Percentiles rank a stretch among this genome's conserved stretches.
phyloP scores from a whole-genome alignment of 768 basidiomycete genomes.

The Cyclocybe aegerita region DNA sequence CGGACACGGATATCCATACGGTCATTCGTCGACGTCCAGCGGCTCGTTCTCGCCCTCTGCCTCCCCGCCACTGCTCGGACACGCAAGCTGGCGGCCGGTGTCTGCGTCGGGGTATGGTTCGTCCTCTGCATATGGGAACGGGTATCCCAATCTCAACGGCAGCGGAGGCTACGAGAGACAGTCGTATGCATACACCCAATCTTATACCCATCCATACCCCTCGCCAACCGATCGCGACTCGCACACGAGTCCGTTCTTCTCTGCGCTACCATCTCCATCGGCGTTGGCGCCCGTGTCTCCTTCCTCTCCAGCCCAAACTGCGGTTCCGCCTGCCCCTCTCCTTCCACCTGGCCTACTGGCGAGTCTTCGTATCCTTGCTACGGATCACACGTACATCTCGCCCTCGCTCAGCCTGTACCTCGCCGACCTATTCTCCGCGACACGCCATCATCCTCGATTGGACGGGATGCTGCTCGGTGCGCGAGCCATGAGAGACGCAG shows the following conservation, averaged over 20 bases:
- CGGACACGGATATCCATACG: too few species aligned
- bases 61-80: slow-evolving; percentile 4
- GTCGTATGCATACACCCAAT: too few species aligned
- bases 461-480: slow-evolving; percentile 69
- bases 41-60: slow-evolving; percentile 11
- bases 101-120: too few species aligned
- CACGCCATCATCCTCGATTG: slow-evolving; percentile 66
- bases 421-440: slow-evolving; percentile 71
- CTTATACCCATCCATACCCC: too few species aligned
- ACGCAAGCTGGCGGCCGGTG: too few species aligned
- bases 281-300: neutral
- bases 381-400: slow-evolving; percentile 43
- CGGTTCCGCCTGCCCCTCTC: slow-evolving; percentile 26
- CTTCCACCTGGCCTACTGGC: slow-evolving; percentile 29
- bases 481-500: slow-evolving; percentile 59
- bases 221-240: too few species aligned
- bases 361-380: slow-evolving; percentile 24
- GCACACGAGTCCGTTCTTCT: too few species aligned
- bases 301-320: slow-evolving; percentile 1
- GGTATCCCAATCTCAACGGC: too few species aligned
- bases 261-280: too few species aligned
- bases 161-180: too few species aligned
- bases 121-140: too few species aligned
- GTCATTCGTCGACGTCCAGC: slow-evolving; percentile 8
- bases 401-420: slow-evolving; percentile 61